phyloP scores from a whole-genome alignment of 108 stramenopile species.

The Cyclotella cryptica region DNA sequence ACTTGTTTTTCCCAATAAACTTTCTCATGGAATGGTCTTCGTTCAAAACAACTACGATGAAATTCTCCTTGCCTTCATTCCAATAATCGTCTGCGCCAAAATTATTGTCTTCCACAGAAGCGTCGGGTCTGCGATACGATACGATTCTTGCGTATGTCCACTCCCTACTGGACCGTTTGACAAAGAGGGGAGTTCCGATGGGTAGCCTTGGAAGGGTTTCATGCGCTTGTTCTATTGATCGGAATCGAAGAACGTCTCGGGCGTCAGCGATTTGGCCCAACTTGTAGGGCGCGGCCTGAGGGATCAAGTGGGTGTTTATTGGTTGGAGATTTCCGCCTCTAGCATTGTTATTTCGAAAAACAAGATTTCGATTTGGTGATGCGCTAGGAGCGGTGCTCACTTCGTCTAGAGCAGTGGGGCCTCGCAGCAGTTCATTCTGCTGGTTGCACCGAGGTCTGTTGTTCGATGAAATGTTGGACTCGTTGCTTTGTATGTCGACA shows the following conservation, averaged over 20 bases:
- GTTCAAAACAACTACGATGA: conserved; percentile 6
- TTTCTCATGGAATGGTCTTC: conserved; percentile 1
- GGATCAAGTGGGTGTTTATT: not conserved
- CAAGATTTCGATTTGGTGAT: no score
- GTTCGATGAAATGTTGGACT: no score
- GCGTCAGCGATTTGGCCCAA: not conserved
- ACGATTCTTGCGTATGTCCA: conserved; percentile 9
- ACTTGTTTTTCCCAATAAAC: conserved; percentile 8
- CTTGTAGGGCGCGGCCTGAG: conserved; percentile 9
- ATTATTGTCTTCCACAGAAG: not conserved
- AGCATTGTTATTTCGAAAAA: no score
- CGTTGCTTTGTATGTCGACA: no score
- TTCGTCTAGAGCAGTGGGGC: no score
- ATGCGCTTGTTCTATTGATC: not conserved
- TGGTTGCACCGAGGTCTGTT: no score
- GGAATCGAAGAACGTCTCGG: not conserved
- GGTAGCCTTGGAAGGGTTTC: conserved; percentile 3
- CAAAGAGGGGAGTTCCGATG: conserved; percentile 13
- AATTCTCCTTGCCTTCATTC: conserved; percentile 8
- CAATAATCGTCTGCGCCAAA: not conserved
- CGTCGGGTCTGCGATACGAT: not conserved
- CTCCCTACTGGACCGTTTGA: conserved; percentile 14
- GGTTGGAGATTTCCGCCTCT: no score
- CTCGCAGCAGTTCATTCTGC: no score
- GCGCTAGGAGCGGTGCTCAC: no score